Evolutionary conservation across 177 flowering plant species (phyloP).

Genomic region (Tripterygium wilfordii): DNA sequence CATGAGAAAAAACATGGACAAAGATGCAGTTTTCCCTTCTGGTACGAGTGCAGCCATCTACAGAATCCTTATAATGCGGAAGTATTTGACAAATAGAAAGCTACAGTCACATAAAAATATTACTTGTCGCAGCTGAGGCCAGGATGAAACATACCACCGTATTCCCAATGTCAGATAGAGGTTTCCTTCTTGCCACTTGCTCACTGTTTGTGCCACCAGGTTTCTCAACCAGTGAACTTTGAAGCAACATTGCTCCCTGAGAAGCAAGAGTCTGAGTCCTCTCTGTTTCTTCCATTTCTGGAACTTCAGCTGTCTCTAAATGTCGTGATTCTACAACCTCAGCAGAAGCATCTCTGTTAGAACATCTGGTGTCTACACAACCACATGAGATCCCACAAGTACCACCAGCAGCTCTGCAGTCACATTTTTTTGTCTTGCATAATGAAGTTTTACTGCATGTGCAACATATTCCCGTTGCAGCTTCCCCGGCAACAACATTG

Average conservation of each 20-base stretch:
- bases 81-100: too few species aligned
- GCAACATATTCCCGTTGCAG: conserved; percentile 42
- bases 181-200: conserved; percentile 40
- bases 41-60: too few species aligned
- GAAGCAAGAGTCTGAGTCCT: conserved; percentile 43
- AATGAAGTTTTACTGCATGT: conserved; percentile 49
- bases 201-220: conserved; percentile 33
- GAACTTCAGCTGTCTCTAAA: conserved; percentile 15
- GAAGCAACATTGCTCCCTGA: conserved; percentile 68
- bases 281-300: conserved; percentile 27
- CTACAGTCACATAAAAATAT: too few species aligned
- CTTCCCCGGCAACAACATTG: background rate
- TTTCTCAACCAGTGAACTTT: conserved; percentile 53
- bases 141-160: conserved; percentile 52
- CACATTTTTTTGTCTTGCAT: conserved; percentile 81
- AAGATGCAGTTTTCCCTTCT: too few species aligned
- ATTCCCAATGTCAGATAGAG: conserved; percentile 90
- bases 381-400: conserved; percentile 64
- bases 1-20: too few species aligned
- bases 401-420: conserved; percentile 50
- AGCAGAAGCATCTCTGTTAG: conserved; percentile 38
- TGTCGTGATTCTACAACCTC: conserved; percentile 21
- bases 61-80: too few species aligned
- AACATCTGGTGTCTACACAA: conserved; percentile 50
- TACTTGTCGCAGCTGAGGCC: too few species aligned